These are phyloP conservation scores for Anthracocystis setariae DNA, from an alignment of 1,284 basidiomycete genomes.

Conservation along the genomic window DNA sequence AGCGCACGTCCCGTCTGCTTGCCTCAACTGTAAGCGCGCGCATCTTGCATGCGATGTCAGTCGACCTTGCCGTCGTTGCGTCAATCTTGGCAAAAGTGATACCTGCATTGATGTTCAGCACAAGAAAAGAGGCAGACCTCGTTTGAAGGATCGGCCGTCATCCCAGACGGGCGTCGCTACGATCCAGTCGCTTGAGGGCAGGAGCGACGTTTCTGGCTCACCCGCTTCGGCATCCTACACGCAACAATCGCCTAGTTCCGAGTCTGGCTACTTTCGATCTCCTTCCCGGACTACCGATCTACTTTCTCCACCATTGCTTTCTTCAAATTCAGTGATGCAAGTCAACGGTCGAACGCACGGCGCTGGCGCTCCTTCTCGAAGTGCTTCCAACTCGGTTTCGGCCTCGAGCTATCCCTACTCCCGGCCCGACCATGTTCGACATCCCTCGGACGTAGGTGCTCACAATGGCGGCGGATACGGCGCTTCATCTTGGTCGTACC, in stretches of 20 bases:
- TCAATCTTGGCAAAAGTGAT: conserved; percentile 58
- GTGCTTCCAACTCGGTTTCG: conserved; percentile 46
- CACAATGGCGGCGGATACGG: conserved; percentile 11
- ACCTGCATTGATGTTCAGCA: conserved; percentile 62
- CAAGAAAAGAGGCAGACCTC: conserved; percentile 58
- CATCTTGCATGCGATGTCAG: conserved; percentile 59
- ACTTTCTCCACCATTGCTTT: conserved; percentile 29
- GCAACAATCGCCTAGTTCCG: conserved; percentile 37
- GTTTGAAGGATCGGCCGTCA: conserved; percentile 49
- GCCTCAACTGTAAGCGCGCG: conserved; percentile 59
- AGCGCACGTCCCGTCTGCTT: conserved; percentile 55
- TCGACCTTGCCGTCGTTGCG: conserved; percentile 55
- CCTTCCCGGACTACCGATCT: conserved; percentile 22
- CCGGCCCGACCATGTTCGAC: conserved; percentile 40
- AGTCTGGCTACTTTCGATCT: conserved; percentile 41
- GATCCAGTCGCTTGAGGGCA: conserved; percentile 26
- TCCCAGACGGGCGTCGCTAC: conserved; percentile 32
- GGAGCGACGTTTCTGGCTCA: conserved; percentile 30
- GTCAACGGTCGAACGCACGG: conserved; percentile 37
- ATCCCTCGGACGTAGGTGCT: conserved; percentile 14
- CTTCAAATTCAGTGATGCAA: conserved; percentile 28
- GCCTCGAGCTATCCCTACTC: conserved; percentile 49
- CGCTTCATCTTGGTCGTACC: conserved; percentile 14
- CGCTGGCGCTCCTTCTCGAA: conserved; percentile 23
- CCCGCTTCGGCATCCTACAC: conserved; percentile 36